Evolutionary conservation across 208 protist genomes (phyloP).

Genomic region (Vickermania spadyakhi): DNA sequence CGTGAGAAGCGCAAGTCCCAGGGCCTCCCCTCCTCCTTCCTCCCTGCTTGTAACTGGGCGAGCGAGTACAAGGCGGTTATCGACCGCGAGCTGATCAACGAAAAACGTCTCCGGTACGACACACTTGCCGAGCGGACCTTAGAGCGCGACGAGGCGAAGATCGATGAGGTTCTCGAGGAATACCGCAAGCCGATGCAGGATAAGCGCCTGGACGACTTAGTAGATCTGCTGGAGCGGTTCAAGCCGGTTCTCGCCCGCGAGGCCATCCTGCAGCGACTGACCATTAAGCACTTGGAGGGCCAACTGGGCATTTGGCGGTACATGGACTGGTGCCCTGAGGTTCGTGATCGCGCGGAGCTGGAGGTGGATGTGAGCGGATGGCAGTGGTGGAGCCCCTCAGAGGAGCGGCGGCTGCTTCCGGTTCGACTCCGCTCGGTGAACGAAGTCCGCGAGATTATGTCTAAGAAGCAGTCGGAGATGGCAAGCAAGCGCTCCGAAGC

Average conservation of each 20-base stretch:
- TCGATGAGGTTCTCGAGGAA: constrained; percentile 77
- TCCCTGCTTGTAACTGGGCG: constrained; percentile 70
- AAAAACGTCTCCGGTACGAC: constrained; percentile 87
- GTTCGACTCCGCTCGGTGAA: constrained; percentile 83
- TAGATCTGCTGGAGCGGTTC: constrained; percentile 85
- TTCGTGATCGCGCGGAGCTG: constrained; percentile 86
- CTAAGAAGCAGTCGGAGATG: constrained; percentile 72
- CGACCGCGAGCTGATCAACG: constrained; percentile 81
- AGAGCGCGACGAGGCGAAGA: constrained; percentile 76
- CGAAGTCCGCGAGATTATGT: constrained; percentile 86
- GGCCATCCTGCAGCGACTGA: constrained; percentile 89
- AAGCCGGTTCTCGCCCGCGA: constrained; percentile 89
- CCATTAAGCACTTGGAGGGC: constrained; percentile 89
- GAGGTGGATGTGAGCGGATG: constrained; percentile 79
- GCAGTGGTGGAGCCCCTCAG: constrained; percentile 83
- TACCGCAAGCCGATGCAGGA: constrained; percentile 81
- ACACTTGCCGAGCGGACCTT: constrained; percentile 60
- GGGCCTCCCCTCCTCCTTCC: constrained; percentile 36
- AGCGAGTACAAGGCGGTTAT: constrained; percentile 65
- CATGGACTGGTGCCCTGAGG: constrained; percentile 91
- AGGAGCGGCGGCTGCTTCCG: constrained; percentile 78
- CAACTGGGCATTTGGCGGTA: constrained; percentile 90
- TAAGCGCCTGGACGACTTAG: constrained; percentile 80
- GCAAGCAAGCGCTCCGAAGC: constrained; percentile 39
- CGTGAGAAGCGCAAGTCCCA: constrained; percentile 55